These are phyloP conservation scores for Turritis glabra DNA, from an alignment of 345 rosid genomes.

Conservation along the genomic window DNA sequence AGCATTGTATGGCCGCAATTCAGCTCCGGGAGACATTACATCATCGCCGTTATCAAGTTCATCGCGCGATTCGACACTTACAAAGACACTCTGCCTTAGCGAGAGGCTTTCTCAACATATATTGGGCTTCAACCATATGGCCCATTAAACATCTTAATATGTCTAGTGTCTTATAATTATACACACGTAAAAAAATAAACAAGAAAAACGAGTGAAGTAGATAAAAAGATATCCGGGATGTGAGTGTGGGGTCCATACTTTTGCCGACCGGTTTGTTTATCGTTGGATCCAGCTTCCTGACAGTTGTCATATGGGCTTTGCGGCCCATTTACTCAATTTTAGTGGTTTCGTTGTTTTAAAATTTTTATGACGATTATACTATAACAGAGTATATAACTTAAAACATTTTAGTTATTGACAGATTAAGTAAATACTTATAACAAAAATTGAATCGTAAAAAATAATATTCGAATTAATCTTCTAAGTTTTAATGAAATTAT, in stretches of 20 bases:
- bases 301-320: constrained; percentile 28
- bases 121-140: constrained; percentile 10
- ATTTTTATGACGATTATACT: too few relatives aligned
- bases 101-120: background rate
- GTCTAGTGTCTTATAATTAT: too few relatives aligned
- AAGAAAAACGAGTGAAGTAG: background rate
- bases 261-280: constrained; percentile 8
- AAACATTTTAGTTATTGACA: too few relatives aligned
- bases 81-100: background rate
- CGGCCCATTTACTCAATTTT: constrained; percentile 11
- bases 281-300: background rate
- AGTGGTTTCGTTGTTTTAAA: too few relatives aligned
- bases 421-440: too few relatives aligned
- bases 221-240: too few relatives aligned
- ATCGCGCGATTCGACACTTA: background rate
- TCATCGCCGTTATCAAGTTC: constrained; percentile 35
- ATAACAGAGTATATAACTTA: too few relatives aligned
- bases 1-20: constrained; percentile 39
- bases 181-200: background rate
- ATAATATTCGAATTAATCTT: too few relatives aligned
- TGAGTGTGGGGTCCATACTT: too few relatives aligned
- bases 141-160: background rate
- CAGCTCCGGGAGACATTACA: constrained; percentile 20
- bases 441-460: too few relatives aligned
- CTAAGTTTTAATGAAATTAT: too few relatives aligned